A percentile compares a stretch with the other conserved stretches of the same genome.
phyloP scores from a whole-genome alignment of 805 yeast genomes.

The Myxozyma kluyveri region DNA sequence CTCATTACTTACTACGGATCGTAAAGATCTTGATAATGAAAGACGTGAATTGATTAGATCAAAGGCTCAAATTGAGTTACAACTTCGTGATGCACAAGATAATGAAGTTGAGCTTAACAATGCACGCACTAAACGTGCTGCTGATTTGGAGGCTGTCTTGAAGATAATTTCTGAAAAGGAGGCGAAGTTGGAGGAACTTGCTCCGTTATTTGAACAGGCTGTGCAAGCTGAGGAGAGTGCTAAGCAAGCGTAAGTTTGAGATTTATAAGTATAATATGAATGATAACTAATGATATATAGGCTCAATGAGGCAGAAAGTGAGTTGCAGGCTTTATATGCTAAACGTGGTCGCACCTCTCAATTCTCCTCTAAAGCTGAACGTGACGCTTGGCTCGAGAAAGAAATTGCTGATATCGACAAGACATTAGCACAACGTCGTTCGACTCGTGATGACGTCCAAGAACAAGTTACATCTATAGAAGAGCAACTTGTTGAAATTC shows the following conservation, averaged over 20 bases:
- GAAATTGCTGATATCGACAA: slow-evolving; percentile 47
- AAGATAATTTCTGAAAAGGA: slow-evolving; percentile 14
- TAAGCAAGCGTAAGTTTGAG: slow-evolving; percentile 12
- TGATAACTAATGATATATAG: neutral
- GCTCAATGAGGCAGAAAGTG: slow-evolving; percentile 22
- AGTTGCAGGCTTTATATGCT: slow-evolving; percentile 48
- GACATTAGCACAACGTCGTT: slow-evolving; percentile 37
- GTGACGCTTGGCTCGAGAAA: slow-evolving; percentile 63
- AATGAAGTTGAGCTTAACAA: slow-evolving; percentile 26
- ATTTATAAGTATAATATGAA: neutral
- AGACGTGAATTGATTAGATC: slow-evolving; percentile 46
- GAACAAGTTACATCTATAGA: slow-evolving; percentile 18
- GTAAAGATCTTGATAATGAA: slow-evolving; percentile 50
- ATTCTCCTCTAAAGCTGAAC: slow-evolving; percentile 53
- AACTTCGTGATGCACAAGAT: slow-evolving; percentile 36
- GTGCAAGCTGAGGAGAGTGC: slow-evolving; percentile 18
- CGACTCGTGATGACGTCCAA: slow-evolving; percentile 34
- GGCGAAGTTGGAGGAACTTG: slow-evolving; percentile 8
- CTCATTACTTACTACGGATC: slow-evolving; percentile 56
- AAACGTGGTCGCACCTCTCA: slow-evolving; percentile 69
- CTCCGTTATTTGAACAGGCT: slow-evolving; percentile 22
- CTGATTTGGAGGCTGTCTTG: slow-evolving; percentile 13
- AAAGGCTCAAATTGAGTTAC: slow-evolving; percentile 39
- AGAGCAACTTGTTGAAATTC: neutral
- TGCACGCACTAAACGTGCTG: slow-evolving; percentile 30